phyloP scores from a whole-genome alignment of 768 basidiomycete genomes.

The Coprinopsis cinerea region DNA sequence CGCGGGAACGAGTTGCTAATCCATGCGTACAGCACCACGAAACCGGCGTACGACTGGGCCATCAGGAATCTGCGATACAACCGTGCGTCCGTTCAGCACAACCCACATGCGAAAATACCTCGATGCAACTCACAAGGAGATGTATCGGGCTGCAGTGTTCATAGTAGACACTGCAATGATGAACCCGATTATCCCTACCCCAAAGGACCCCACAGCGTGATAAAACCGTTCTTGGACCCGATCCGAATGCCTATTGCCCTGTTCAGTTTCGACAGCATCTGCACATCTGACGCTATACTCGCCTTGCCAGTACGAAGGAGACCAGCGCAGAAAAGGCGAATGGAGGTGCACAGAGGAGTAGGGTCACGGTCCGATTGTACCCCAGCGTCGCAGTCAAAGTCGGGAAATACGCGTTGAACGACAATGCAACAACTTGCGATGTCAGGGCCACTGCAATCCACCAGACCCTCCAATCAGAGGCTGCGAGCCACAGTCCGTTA shows the following conservation, averaged over 20 bases:
- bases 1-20: constrained; percentile 54
- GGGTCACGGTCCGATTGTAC: constrained; percentile 54
- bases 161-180: constrained; percentile 66
- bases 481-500: constrained; percentile 53
- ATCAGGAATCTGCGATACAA: constrained; percentile 51
- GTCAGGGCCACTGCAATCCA: constrained; percentile 64
- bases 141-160: constrained; percentile 63
- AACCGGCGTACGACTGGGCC: constrained; percentile 72
- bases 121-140: constrained; percentile 49
- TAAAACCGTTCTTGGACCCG: constrained; percentile 66
- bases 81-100: neutral
- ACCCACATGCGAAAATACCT: neutral
- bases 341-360: constrained; percentile 80
- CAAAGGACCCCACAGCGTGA: constrained; percentile 54
- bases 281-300: neutral
- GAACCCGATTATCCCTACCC: constrained; percentile 67
- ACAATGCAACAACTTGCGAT: constrained; percentile 54
- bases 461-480: constrained; percentile 83
- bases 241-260: constrained; percentile 63
- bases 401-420: constrained; percentile 79
- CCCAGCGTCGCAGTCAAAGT: constrained; percentile 72
- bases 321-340: constrained; percentile 61
- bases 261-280: constrained; percentile 1
- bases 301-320: constrained; percentile 43
- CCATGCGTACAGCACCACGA: constrained; percentile 55